Evolutionary conservation across 495 filamentous ascomycete genomes (phyloP).

Genomic region (Echria macrotheca): DNA sequence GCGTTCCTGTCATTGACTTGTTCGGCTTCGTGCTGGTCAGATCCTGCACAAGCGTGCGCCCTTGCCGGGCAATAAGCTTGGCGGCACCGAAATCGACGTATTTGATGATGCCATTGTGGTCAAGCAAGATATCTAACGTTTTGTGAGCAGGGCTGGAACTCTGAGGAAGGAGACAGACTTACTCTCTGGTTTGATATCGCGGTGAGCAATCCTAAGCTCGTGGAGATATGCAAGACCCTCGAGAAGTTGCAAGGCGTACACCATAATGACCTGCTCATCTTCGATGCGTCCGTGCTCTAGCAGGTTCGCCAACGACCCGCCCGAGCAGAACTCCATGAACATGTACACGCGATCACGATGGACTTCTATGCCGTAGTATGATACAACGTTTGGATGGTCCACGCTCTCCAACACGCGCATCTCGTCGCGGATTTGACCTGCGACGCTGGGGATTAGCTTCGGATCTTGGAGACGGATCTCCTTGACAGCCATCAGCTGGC

Average conservation of each 20-base stretch:
- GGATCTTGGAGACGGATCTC: conserved; percentile 97
- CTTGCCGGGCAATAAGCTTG: conserved; percentile 92
- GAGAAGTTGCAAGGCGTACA: conserved; percentile 91
- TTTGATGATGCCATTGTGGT: conserved; percentile 97
- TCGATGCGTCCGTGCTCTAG: conserved; percentile 95
- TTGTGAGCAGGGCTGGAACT: conserved; percentile 11
- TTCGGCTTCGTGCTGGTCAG: conserved; percentile 61
- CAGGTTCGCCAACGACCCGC: conserved; percentile 83
- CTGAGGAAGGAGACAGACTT: conserved; percentile 30
- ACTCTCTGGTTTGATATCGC: conserved; percentile 98
- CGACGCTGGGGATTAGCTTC: conserved; percentile 88
- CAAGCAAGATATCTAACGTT: conserved; percentile 77
- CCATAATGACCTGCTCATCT: conserved; percentile 96
- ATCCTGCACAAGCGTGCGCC: conserved; percentile 71
- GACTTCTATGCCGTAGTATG: conserved; percentile 96
- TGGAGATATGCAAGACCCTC: conserved; percentile 95
- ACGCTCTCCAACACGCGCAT: conserved; percentile 93
- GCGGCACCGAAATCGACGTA: conserved; percentile 98
- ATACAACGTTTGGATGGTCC: conserved; percentile 95
- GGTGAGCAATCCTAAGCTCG: conserved; percentile 82
- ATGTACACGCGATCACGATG: conserved; percentile 98
- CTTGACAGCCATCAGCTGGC: conserved; percentile 96
- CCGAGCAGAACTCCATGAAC: conserved; percentile 98
- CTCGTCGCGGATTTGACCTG: conserved; percentile 89
- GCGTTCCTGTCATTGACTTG: conserved; percentile 92